phyloP scores from a whole-genome alignment of 1,284 basidiomycete genomes.

The Ganoderma lingzhi region DNA sequence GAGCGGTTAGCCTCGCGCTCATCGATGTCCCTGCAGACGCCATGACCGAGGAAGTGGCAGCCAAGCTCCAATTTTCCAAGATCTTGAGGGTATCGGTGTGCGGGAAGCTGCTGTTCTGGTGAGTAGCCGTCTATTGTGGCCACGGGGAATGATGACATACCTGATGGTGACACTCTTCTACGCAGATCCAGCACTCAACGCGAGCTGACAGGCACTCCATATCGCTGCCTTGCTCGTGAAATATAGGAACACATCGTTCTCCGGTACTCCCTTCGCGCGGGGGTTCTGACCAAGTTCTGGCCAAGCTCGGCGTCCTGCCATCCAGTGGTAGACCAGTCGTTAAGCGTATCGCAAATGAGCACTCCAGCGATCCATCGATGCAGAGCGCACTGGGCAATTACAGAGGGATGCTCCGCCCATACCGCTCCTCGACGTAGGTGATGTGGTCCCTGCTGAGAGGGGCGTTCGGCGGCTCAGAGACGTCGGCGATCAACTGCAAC shows the following conservation, averaged over 20 bases:
- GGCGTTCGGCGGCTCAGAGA: conserved; percentile 39
- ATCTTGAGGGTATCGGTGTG: conserved; percentile 99
- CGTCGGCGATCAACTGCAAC: conserved; percentile 14
- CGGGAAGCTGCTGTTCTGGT: conserved; percentile 74
- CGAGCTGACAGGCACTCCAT: conserved; percentile 88
- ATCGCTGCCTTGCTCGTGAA: conserved; percentile 94
- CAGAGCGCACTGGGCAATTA: conserved; percentile 85
- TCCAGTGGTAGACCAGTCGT: conserved; percentile 53
- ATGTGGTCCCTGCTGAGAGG: conserved; percentile 57
- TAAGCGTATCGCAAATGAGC: conserved; percentile 65
- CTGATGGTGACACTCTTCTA: conserved; percentile 95
- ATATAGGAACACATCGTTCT: conserved; percentile 90
- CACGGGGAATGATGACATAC: conserved; percentile 37
- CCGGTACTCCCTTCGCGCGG: conserved; percentile 69
- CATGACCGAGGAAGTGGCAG: conserved; percentile 89
- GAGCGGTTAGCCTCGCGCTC: conserved; percentile 73
- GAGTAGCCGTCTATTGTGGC: background rate
- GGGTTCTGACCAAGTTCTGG: conserved; percentile 55
- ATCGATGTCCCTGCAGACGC: conserved; percentile 80
- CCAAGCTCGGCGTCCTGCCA: conserved; percentile 52
- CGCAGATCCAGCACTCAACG: conserved; percentile 56
- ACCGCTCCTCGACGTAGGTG: conserved; percentile 90
- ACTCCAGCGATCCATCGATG: conserved; percentile 91
- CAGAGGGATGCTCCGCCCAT: conserved; percentile 91
- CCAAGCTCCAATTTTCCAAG: conserved; percentile 96